A percentile compares a stretch with the other conserved stretches of the same genome.
phyloP scores from a whole-genome alignment of 164 flowering plant genomes.

The Tinospora cordifolia region DNA sequence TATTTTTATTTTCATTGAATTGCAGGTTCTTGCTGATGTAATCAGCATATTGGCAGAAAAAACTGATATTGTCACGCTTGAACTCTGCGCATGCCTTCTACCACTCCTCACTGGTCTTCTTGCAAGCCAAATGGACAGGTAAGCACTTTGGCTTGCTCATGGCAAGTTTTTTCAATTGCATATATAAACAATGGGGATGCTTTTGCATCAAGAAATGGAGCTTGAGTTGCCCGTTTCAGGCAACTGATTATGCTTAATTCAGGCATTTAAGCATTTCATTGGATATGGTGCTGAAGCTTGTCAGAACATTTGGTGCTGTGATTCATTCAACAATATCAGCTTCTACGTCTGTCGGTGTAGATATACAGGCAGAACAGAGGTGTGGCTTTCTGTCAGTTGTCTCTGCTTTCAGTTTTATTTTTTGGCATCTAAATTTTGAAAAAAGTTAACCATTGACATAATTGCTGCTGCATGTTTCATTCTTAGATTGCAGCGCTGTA shows the following conservation, averaged over 20 bases:
- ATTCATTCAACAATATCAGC: conserved; percentile 79
- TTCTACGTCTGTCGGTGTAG: conserved; percentile 82
- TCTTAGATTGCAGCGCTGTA: conserved; percentile 82
- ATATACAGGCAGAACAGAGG: conserved; percentile 96
- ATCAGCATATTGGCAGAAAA: conserved; percentile 56
- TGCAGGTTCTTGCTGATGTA: conserved; percentile 83
- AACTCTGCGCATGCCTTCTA: conserved; percentile 64
- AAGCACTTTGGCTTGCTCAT: conserved; percentile 4
- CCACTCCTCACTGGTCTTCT: conserved; percentile 70
- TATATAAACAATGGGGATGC: background rate
- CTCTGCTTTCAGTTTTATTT: background rate
- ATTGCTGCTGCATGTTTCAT: conserved; percentile 10
- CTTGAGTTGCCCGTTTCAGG: background rate
- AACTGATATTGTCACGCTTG: conserved; percentile 61
- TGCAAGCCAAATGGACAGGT: conserved; percentile 81
- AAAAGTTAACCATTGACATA: background rate
- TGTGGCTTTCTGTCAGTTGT: conserved; percentile 16
- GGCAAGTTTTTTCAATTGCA: background rate
- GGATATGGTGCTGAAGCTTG: conserved; percentile 79
- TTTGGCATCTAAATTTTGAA: background rate
- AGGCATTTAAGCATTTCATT: conserved; percentile 73
- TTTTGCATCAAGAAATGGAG: background rate
- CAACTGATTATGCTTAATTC: conserved; percentile 3
- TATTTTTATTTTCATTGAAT: background rate
- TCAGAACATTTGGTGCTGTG: conserved; percentile 72